These are phyloP conservation scores for Cladosporium phlei DNA, from an alignment of 2,329 filamentous ascomycete species.

Conservation along the genomic window DNA sequence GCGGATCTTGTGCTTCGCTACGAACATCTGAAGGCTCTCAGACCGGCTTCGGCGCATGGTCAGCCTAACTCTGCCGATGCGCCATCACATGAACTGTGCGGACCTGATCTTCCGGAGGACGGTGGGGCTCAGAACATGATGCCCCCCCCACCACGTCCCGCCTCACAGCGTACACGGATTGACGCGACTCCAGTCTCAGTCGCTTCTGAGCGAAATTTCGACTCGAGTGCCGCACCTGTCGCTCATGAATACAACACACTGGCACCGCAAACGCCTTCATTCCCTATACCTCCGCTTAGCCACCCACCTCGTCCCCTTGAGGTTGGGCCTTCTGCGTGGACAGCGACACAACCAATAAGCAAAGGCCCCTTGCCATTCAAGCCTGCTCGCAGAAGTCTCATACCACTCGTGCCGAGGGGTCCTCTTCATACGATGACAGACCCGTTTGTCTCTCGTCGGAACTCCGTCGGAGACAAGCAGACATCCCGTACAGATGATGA, in stretches of 20 bases:
- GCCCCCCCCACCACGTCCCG: background rate
- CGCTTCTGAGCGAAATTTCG: too few species aligned
- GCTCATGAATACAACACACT: background rate
- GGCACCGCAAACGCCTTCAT: conserved; percentile 2
- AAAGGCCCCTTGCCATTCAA: conserved; percentile 10
- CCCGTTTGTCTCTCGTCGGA: conserved; percentile 1
- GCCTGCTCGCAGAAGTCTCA: conserved; percentile 9
- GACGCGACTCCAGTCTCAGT: too few species aligned
- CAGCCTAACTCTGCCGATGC: too few species aligned
- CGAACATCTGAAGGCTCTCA: background rate
- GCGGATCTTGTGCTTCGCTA: conserved; percentile 2
- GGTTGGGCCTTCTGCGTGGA: conserved; percentile 10
- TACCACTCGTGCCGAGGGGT: background rate
- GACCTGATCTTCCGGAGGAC: too few species aligned
- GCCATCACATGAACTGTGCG: too few species aligned
- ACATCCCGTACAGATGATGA: too few species aligned
- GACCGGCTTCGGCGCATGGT: too few species aligned
- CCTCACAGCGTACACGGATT: too few species aligned
- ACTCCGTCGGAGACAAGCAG: too few species aligned
- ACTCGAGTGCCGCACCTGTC: too few species aligned
- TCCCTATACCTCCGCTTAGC: background rate
- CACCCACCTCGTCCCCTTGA: background rate
- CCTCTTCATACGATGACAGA: background rate
- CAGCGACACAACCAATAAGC: conserved; percentile 6
- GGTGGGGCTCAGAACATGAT: background rate